Evolutionary conservation across 495 filamentous ascomycete genomes (phyloP), one percentile per base, ranked within the genome.

Genomic region (Hypoxylon fuscum): DNA sequence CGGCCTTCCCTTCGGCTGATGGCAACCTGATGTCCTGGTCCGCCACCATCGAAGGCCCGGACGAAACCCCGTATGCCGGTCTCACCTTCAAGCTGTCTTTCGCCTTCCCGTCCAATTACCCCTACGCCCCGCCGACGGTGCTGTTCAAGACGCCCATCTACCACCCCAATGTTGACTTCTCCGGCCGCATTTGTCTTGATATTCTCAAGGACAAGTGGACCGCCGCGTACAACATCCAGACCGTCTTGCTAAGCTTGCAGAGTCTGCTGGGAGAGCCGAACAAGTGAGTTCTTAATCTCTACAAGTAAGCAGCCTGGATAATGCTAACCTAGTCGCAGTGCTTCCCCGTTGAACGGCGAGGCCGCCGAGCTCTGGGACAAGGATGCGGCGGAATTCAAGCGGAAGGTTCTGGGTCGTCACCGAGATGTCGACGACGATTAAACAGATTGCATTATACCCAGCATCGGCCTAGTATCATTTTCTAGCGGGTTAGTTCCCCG

Each of bases 181-280:
- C 92, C 6, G 92, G 92, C 34, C 85, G 91, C 50, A 96, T 96
- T 75, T 96, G 92, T 74, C 81, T 99, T 56, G 96, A 98, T 75
- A 99, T 99, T 66, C 80, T 99, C 47, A 97, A 96, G 81, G 95
- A 97, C 72, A 96, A 96, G 78, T 98, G 95, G 95, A 96, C 92
- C 62, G 79, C 84, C 10, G 91, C 94, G 11, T 96, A 97, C 83
- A 97, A 97, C 68, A 89, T 95, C 53, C 91, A 95, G 77, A 95
- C 88, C 40, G 91, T 99, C 18, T 78, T 99, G 42, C 77, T 99
- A 64, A 97, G 93, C 61, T 73, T 99, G 76, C 95, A 99, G 78
- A 96, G 92, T 76, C 79, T 99, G 64, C 85, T 99, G 2, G 95
- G 94, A 15, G 95, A 98, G 73, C 95, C 95, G 3, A 99, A 99